These are phyloP conservation scores for Russula compacta DNA, from an alignment of 768 basidiomycete species.

Conservation along the genomic window DNA sequence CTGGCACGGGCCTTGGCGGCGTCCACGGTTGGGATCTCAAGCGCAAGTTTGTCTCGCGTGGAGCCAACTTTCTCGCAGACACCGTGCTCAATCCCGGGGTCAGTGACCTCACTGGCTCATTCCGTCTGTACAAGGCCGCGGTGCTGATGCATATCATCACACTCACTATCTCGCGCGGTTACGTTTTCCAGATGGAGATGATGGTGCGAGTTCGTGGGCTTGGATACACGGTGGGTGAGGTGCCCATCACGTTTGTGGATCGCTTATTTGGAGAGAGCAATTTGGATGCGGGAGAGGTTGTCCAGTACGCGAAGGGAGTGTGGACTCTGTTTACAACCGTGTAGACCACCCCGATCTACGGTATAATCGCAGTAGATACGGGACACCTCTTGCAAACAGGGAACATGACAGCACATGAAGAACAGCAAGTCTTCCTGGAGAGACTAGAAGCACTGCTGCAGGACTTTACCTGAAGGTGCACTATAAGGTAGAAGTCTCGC, in stretches of 20 bases:
- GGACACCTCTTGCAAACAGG: background rate
- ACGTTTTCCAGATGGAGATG: conserved; percentile 99
- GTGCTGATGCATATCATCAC: conserved; percentile 80
- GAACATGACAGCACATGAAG: no score
- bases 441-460: no score
- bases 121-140: conserved; percentile 68
- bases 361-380: background rate
- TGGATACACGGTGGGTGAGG: conserved; percentile 81
- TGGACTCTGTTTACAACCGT: conserved; percentile 70
- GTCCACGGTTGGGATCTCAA: conserved; percentile 92
- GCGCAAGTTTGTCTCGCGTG: conserved; percentile 78
- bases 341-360: conserved; percentile 6
- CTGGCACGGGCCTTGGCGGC: conserved; percentile 64
- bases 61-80: conserved; percentile 85
- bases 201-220: conserved; percentile 82
- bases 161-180: conserved; percentile 77
- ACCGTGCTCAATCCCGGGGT: conserved; percentile 80
- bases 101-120: conserved; percentile 85
- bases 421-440: no score
- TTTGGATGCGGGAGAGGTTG: conserved; percentile 79
- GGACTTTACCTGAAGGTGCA: no score
- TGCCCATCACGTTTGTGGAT: conserved; percentile 93
- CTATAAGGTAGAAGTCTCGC: no score
- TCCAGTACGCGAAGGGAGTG: conserved; percentile 80
- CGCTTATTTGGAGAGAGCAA: conserved; percentile 92